Evolutionary conservation across 2,329 filamentous ascomycete species (phyloP).

Genomic region (Didymella segeticola): DNA sequence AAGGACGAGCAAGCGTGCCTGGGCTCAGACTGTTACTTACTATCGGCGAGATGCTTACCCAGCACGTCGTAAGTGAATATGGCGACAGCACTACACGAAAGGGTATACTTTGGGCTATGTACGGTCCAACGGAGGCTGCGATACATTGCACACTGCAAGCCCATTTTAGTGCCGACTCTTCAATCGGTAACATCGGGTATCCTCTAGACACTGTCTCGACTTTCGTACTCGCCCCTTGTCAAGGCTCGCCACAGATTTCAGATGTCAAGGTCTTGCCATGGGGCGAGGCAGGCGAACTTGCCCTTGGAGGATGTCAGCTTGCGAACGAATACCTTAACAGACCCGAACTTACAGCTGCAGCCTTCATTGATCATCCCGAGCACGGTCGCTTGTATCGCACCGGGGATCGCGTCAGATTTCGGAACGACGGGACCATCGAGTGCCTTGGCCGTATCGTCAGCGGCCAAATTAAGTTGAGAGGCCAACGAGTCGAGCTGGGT

Average conservation of each 20-base stretch:
- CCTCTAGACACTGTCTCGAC: slow-evolving; percentile 83
- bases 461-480: slow-evolving; percentile 86
- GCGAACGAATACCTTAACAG: slow-evolving; percentile 84
- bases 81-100: slow-evolving; percentile 61
- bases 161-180: slow-evolving; percentile 62
- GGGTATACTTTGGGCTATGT: slow-evolving; percentile 88
- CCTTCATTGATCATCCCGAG: slow-evolving; percentile 70
- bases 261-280: slow-evolving; percentile 64
- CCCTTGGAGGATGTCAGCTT: slow-evolving; percentile 79
- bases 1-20: slow-evolving; percentile 71
- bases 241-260: slow-evolving; percentile 21
- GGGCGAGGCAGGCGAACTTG: slow-evolving; percentile 79
- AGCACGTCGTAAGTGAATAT: slow-evolving; percentile 78
- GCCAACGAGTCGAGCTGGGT: slow-evolving; percentile 81
- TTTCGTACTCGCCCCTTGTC: slow-evolving; percentile 66
- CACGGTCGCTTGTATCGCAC: slow-evolving; percentile 81
- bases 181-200: slow-evolving; percentile 74
- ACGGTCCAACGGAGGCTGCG: slow-evolving; percentile 88
- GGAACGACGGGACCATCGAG: slow-evolving; percentile 73
- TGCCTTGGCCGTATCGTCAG: slow-evolving; percentile 80
- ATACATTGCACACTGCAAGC: slow-evolving; percentile 87
- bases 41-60: slow-evolving; percentile 91
- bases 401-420: slow-evolving; percentile 79
- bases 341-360: slow-evolving; percentile 72
- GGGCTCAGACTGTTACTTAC: slow-evolving; percentile 75